Evolutionary conservation across 768 basidiomycete species (phyloP).

Genomic region (Dacryopinax primogenitus): DNA sequence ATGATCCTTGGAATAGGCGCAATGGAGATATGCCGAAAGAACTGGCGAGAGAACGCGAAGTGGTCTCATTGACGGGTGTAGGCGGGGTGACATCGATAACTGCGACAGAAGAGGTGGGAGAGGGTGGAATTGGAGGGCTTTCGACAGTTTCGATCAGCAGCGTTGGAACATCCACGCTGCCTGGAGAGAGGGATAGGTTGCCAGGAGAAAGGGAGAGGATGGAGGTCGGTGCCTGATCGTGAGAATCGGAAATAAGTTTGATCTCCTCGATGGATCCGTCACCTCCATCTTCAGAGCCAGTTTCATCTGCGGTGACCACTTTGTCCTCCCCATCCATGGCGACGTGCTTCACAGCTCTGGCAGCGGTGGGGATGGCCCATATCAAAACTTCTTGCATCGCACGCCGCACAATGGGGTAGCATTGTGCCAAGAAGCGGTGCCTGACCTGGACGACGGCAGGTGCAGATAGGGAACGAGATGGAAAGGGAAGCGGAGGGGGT

Average conservation of each 20-base stretch:
- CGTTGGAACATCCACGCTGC: background rate
- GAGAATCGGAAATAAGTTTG: background rate
- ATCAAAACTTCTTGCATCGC: background rate
- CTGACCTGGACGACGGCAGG: background rate
- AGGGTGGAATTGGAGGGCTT: background rate
- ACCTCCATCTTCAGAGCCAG: background rate
- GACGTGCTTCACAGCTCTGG: background rate
- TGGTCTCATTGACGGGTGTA: background rate
- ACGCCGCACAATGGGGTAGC: background rate
- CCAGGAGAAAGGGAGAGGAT: background rate
- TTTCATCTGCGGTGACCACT: background rate
- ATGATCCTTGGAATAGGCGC: constrained; percentile 20
- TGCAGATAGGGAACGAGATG: background rate
- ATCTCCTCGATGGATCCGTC: background rate
- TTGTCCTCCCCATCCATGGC: background rate
- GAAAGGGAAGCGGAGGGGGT: background rate
- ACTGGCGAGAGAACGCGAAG: background rate
- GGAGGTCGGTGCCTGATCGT: background rate
- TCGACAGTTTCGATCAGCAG: background rate
- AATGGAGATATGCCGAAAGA: background rate
- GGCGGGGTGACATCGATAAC: background rate
- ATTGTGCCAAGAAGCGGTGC: background rate
- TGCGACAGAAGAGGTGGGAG: background rate
- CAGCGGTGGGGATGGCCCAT: background rate
- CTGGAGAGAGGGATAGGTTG: background rate